These are phyloP conservation scores for Tylopilus plumbeoviolaceoides DNA, from an alignment of 768 basidiomycete species.

Conservation along the genomic window DNA sequence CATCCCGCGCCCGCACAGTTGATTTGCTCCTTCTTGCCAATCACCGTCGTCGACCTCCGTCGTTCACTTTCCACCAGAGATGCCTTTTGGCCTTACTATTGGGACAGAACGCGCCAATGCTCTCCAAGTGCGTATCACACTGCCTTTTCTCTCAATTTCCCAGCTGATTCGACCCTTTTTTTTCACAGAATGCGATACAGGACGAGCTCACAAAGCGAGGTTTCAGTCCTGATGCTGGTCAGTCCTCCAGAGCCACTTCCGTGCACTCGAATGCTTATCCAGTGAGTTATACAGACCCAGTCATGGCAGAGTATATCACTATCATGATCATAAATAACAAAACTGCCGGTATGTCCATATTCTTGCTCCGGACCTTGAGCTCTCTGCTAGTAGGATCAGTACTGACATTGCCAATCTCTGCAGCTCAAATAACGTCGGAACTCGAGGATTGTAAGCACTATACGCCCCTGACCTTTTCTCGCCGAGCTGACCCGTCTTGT, in stretches of 20 bases:
- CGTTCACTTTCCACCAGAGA: slow-evolving; percentile 27
- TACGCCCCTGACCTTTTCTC: neutral
- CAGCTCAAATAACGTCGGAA: slow-evolving; percentile 85
- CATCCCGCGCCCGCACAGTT: slow-evolving; percentile 12
- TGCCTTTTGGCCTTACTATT: slow-evolving; percentile 76
- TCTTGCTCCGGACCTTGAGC: neutral
- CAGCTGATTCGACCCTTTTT: slow-evolving; percentile 10
- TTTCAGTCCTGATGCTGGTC: slow-evolving; percentile 74
- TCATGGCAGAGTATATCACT: slow-evolving; percentile 93
- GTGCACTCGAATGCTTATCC: slow-evolving; percentile 12
- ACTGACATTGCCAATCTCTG: slow-evolving; percentile 7
- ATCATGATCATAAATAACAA: slow-evolving; percentile 96
- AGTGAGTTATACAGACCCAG: slow-evolving; percentile 51
- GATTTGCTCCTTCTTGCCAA: slow-evolving; percentile 7
- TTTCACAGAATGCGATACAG: slow-evolving; percentile 65
- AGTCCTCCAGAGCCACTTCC: slow-evolving; percentile 17
- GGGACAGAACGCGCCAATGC: slow-evolving; percentile 71
- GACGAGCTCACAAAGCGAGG: slow-evolving; percentile 74
- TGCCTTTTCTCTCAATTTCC: slow-evolving; percentile 5
- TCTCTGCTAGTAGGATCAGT: neutral
- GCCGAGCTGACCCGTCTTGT: slow-evolving; percentile 10
- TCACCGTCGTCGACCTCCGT: slow-evolving; percentile 24
- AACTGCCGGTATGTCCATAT: slow-evolving; percentile 52
- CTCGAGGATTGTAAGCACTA: slow-evolving; percentile 66
- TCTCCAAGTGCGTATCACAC: slow-evolving; percentile 52